Percentiles rank a stretch among this genome's conserved stretches.
Evolutionary conservation across 495 filamentous ascomycete species (phyloP).

Genomic region (Friedmanniomyces endolithicus): DNA sequence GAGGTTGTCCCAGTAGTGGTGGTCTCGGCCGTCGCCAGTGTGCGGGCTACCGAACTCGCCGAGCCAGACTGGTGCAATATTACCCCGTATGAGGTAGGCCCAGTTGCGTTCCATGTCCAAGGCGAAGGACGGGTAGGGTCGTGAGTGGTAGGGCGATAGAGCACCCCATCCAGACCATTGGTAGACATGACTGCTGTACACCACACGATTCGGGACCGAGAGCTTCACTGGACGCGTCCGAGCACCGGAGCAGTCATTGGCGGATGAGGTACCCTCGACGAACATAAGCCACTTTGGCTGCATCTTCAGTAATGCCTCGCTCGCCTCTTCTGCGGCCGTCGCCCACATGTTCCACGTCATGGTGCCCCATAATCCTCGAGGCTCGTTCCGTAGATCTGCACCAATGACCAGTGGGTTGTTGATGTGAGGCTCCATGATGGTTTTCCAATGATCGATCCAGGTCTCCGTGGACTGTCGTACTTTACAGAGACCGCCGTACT

Average conservation of each 20-base stretch:
- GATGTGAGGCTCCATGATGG: constrained; percentile 40
- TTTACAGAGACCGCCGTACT: constrained; percentile 40
- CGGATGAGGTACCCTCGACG: constrained; percentile 47
- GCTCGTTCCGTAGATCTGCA: constrained; percentile 49
- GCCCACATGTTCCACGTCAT: constrained; percentile 49
- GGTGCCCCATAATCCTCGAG: constrained; percentile 49
- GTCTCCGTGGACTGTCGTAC: constrained; percentile 43
- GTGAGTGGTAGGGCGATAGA: constrained; percentile 38
- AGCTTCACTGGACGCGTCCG: constrained; percentile 39
- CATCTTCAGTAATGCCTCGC: constrained; percentile 41
- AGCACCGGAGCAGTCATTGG: constrained; percentile 44
- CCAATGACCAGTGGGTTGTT: constrained; percentile 44
- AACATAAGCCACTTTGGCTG: constrained; percentile 50
- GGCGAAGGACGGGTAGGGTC: constrained; percentile 44
- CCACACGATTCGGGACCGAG: constrained; percentile 38
- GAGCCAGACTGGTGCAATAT: constrained; percentile 48
- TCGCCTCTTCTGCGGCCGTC: constrained; percentile 42
- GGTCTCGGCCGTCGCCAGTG: constrained; percentile 37
- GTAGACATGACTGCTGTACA: constrained; percentile 53
- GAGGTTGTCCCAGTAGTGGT: constrained; percentile 48
- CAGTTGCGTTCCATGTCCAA: constrained; percentile 47
- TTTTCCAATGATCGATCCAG: constrained; percentile 50
- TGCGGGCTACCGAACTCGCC: constrained; percentile 47
- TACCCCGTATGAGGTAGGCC: constrained; percentile 46
- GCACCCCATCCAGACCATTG: constrained; percentile 51